phyloP scores from a whole-genome alignment of 179 eudicot species.

The Sideroxylon spinosum region DNA sequence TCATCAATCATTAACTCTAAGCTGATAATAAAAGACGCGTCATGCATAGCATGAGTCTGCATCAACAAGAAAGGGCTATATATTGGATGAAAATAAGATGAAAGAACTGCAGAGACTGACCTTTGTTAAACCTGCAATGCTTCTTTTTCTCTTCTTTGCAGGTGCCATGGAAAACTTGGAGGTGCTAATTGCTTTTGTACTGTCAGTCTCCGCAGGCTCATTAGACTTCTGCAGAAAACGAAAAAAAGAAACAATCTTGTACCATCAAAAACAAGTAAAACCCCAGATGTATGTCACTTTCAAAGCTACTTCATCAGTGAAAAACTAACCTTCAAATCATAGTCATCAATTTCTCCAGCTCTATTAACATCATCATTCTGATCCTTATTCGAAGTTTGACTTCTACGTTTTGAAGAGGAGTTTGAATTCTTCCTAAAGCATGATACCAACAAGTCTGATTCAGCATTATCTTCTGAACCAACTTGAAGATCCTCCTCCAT shows the following conservation, averaged over 20 bases:
- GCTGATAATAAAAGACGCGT: not conserved
- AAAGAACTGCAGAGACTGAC: slow-evolving; percentile 36
- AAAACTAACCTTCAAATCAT: slow-evolving; percentile 30
- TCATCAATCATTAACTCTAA: not conserved
- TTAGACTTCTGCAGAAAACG: slow-evolving; percentile 34
- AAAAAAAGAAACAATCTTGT: not conserved
- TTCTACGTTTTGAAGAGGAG: slow-evolving; percentile 27
- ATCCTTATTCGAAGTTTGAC: slow-evolving; percentile 36
- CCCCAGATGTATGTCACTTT: not conserved
- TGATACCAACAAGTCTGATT: slow-evolving; percentile 41
- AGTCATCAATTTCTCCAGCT: slow-evolving; percentile 22
- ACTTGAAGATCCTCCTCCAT: slow-evolving; percentile 26
- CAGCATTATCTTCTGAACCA: slow-evolving; percentile 34
- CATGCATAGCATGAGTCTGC: not conserved
- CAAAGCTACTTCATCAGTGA: slow-evolving; percentile 8
- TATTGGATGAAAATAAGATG: not conserved
- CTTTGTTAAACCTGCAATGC: slow-evolving; percentile 67
- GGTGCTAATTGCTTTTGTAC: slow-evolving; percentile 24
- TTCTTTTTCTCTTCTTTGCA: slow-evolving; percentile 50
- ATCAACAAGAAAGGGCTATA: not conserved
- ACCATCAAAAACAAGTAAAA: slow-evolving; percentile 1
- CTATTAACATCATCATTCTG: slow-evolving; percentile 24
- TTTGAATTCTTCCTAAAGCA: slow-evolving; percentile 36
- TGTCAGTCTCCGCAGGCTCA: slow-evolving; percentile 28
- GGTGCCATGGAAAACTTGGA: slow-evolving; percentile 42